These are phyloP conservation scores for Paramyrothecium roridum DNA, from an alignment of 2,329 filamentous ascomycete genomes.

Conservation along the genomic window DNA sequence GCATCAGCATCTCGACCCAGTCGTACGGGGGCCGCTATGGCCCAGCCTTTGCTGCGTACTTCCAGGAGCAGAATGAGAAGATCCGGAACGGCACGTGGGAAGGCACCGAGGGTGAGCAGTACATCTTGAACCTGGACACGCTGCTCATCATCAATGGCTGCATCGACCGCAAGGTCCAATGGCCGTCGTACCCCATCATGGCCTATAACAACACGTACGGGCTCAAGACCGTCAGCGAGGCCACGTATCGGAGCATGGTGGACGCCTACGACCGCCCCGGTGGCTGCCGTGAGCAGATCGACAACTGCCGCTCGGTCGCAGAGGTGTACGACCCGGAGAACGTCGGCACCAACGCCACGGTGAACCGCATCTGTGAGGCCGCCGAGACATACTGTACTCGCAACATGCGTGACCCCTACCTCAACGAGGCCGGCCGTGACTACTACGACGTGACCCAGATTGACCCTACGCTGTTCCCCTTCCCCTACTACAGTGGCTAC, in stretches of 20 bases:
- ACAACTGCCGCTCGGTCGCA: constrained; percentile 12
- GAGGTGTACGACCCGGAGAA: constrained; percentile 12
- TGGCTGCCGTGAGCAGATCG: constrained; percentile 10
- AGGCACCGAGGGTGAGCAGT: constrained; percentile 32
- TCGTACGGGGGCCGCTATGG: constrained; percentile 59
- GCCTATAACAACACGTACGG: constrained; percentile 29
- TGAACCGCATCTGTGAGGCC: constrained; percentile 10
- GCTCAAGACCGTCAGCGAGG: constrained; percentile 19
- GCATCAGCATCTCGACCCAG: constrained; percentile 49
- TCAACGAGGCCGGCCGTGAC: constrained; percentile 8
- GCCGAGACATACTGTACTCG: constrained; percentile 7
- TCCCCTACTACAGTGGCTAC: constrained; percentile 9
- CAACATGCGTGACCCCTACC: constrained; percentile 10
- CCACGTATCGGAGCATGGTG: constrained; percentile 13
- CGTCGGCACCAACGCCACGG: constrained; percentile 7
- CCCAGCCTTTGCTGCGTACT: constrained; percentile 52
- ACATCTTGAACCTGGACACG: constrained; percentile 42
- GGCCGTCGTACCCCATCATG: constrained; percentile 27
- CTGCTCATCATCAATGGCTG: constrained; percentile 57
- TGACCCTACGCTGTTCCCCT: constrained; percentile 12
- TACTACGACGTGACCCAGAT: constrained; percentile 16
- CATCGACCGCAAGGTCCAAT: constrained; percentile 40
- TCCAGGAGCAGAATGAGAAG: constrained; percentile 52
- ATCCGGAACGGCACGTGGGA: constrained; percentile 37
- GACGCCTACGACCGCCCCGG: constrained; percentile 22